phyloP scores from a whole-genome alignment of 108 stramenopile genomes.

The Cylindrotheca closterium region DNA sequence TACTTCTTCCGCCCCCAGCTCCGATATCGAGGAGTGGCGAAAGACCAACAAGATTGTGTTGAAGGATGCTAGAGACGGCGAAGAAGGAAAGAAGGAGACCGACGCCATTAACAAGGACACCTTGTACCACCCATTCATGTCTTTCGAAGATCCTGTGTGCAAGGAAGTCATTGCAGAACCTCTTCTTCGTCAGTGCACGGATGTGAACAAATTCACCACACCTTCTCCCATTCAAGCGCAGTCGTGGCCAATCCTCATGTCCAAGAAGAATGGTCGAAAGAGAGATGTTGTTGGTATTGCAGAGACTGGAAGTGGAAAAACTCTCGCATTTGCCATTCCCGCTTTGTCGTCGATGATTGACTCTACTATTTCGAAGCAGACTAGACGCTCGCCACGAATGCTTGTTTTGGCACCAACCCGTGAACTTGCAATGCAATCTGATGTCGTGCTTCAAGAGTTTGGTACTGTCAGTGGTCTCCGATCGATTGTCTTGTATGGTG shows the following conservation, averaged over 20 bases:
- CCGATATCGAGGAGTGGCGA: slow-evolving; percentile 62
- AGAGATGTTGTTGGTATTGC: slow-evolving; percentile 95
- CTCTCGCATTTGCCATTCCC: slow-evolving; percentile 94
- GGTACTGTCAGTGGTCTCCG: slow-evolving; percentile 70
- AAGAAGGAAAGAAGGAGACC: slow-evolving; percentile 48
- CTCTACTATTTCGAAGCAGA: slow-evolving; percentile 13
- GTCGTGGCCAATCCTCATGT: slow-evolving; percentile 88
- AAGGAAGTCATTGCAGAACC: slow-evolving; percentile 36
- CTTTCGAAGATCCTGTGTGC: slow-evolving; percentile 66
- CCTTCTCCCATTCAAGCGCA: slow-evolving; percentile 98
- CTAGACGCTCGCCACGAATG: slow-evolving; percentile 76
- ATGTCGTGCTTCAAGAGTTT: slow-evolving; percentile 90
- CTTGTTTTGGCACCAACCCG: slow-evolving; percentile 97
- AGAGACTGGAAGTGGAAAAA: slow-evolving; percentile 97
- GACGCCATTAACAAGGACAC: slow-evolving; percentile 33
- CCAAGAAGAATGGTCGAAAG: slow-evolving; percentile 17
- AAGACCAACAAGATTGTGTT: slow-evolving; percentile 84
- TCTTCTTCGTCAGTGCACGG: slow-evolving; percentile 72
- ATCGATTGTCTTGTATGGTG: slow-evolving; percentile 93
- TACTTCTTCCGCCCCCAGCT: slow-evolving; percentile 18
- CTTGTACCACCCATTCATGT: slow-evolving; percentile 56
- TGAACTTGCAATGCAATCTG: slow-evolving; percentile 97
- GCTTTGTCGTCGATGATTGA: slow-evolving; percentile 77
- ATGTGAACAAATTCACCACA: slow-evolving; percentile 73
- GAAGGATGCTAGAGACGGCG: slow-evolving; percentile 56